A percentile compares a stretch with the other conserved stretches of the same genome.
These are phyloP conservation scores for Dictyostelium purpureum DNA, from an alignment of 78 protist genomes.

Conservation along the genomic window DNA sequence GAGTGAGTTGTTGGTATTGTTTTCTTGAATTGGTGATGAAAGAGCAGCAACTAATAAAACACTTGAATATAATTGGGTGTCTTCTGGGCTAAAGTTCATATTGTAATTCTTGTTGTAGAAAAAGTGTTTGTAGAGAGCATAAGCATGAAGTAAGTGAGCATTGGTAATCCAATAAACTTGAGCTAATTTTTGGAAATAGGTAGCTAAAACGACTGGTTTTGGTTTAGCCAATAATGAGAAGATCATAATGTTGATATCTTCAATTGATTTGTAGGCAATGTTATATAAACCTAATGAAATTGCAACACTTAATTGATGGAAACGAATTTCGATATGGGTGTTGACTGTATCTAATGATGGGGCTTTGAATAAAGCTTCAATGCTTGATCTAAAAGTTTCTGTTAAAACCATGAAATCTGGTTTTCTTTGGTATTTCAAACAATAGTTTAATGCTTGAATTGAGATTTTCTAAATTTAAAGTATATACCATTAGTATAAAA, in stretches of 20 bases:
- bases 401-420: conserved; percentile 90
- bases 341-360: conserved; percentile 82
- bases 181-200: conserved; percentile 84
- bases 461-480: not conserved
- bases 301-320: conserved; percentile 90
- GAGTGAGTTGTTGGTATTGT: not conserved
- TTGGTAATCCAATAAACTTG: conserved; percentile 89
- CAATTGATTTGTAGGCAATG: conserved; percentile 88
- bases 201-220: conserved; percentile 76
- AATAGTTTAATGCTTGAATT: conserved; percentile 86
- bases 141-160: conserved; percentile 85
- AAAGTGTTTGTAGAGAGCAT: conserved; percentile 54
- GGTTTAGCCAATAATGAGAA: conserved; percentile 62
- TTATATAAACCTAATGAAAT: conserved; percentile 90
- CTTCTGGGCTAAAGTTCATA: conserved; percentile 12
- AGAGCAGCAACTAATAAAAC: conserved; percentile 59
- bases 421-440: conserved; percentile 89
- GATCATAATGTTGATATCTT: conserved; percentile 87
- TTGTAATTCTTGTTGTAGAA: conserved; percentile 63
- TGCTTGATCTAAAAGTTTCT: conserved; percentile 87
- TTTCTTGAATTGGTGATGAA: conserved; percentile 58
- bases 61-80: not conserved
- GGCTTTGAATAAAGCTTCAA: conserved; percentile 54
- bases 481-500: not conserved
- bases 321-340: conserved; percentile 88